Evolutionary conservation across 495 filamentous ascomycete species (phyloP), one percentile per base, ranked within the genome.

Genomic region (Penicillium ochrochloron): DNA sequence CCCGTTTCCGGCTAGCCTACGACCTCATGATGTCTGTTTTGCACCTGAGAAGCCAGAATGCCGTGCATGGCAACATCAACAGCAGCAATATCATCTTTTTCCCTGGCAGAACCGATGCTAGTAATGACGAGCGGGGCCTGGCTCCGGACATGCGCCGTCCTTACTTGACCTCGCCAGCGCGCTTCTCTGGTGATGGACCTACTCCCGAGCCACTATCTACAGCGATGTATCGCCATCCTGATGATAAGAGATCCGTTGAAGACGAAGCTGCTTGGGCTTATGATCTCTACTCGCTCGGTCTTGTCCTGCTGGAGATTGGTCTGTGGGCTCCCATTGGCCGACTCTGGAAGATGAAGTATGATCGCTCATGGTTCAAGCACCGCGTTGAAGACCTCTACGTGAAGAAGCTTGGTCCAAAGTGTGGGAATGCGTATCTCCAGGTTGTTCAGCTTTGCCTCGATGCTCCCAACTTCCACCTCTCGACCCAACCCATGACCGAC

Each of bases 281-380:
- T 67, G 94, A 97, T 69, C 82, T 96, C 0, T 97, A 96, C 72
- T 90, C 91, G 4, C 79, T 97, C 3, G 93, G 92, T 39, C 84
- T 97, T 68, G 81, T 97, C 14, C 80, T 97, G 12, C 76, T 97
- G 33, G 94, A 96, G 60, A 89, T 97, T 61, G 94, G 93, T 29
- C 81, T 97, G 1, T 97, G 94, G 94, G 88, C 86, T n/a, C 88
- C 90, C 3, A 81, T 96, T 41, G 84, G 84, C 59, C 84, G 84
- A 35, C 69, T 89, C 19, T 90, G 85, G 85, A 90, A 90, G 67
- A 74, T 83, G 67, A 88, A 88, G 68, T 90, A 90, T 71, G 82
- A 82, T 53, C 81, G 83, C 14, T 76, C 78, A n/a, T 84, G 85
- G 72, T 90, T 90, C 78, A 88, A 88, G 66, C 76, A 82, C 23